A percentile compares a stretch with the other conserved stretches of the same genome.
Conservation (phyloP, 805 yeast species). For the Blastobotrys muscicola region DNA sequence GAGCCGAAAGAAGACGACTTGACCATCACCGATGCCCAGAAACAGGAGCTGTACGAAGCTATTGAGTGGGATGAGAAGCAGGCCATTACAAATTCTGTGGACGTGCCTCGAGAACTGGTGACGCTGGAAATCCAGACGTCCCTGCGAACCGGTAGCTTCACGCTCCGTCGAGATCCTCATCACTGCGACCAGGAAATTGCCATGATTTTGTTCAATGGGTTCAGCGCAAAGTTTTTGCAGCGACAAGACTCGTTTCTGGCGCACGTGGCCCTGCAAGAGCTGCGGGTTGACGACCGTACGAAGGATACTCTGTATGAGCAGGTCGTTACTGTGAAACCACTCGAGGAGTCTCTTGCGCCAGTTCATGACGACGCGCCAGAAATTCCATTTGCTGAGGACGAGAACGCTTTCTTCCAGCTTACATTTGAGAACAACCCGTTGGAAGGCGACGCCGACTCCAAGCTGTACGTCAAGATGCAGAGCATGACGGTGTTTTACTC, state of each 20-base stretch:
- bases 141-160: constrained; percentile 68
- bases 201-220: constrained; percentile 73
- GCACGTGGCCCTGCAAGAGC: constrained; percentile 66
- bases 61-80: constrained; percentile 79
- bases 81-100: constrained; percentile 29
- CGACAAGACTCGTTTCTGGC: constrained; percentile 70
- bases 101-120: constrained; percentile 65
- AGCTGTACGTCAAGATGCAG: constrained; percentile 58
- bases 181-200: constrained; percentile 44
- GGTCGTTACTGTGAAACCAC: constrained; percentile 68
- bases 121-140: constrained; percentile 58
- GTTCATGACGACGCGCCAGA: constrained; percentile 23
- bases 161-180: constrained; percentile 39
- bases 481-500: constrained; percentile 89
- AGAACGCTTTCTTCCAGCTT: constrained; percentile 67
- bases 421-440: constrained; percentile 81
- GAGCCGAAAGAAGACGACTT: constrained; percentile 12
- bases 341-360: constrained; percentile 30
- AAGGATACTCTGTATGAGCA: constrained; percentile 72
- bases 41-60: constrained; percentile 83
- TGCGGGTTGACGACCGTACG: constrained; percentile 82
- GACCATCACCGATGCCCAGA: constrained; percentile 73
- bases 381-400: constrained; percentile 2
- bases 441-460: constrained; percentile 75
- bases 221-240: constrained; percentile 61